phyloP scores from a whole-genome alignment of 2,329 filamentous ascomycete species.

The Alternaria triticimaculans region DNA sequence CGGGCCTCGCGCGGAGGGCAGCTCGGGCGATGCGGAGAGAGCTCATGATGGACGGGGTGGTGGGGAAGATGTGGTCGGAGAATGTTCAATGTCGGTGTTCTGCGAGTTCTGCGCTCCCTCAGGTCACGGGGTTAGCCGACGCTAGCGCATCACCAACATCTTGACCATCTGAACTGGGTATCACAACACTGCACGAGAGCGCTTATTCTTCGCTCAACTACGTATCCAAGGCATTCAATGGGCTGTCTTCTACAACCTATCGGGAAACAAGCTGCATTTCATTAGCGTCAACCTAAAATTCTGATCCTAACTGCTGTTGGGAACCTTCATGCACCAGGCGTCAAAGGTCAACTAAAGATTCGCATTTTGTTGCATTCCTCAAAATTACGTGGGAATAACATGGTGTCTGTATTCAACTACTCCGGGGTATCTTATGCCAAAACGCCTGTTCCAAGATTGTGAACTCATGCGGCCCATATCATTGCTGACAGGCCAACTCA shows the following conservation, averaged over 20 bases:
- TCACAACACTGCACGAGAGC: background rate
- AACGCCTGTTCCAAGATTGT: conserved; percentile 23
- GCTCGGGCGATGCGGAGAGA: conserved; percentile 89
- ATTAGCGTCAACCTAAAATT: background rate
- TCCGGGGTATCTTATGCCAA: conserved; percentile 40
- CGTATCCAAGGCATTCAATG: too few species aligned
- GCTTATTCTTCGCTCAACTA: background rate
- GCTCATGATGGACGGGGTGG: conserved; percentile 72
- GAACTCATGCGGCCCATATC: background rate
- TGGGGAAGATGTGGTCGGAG: conserved; percentile 38
- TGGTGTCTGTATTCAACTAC: background rate
- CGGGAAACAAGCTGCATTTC: background rate
- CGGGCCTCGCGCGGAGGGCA: conserved; percentile 80
- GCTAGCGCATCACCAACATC: background rate
- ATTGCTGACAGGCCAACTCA: background rate
- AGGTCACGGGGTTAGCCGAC: conserved; percentile 27
- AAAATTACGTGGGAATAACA: background rate
- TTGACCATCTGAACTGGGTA: background rate
- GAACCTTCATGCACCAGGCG: background rate
- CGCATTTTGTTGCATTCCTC: too few species aligned
- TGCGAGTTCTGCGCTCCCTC: conserved; percentile 28
- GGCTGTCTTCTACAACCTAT: too few species aligned
- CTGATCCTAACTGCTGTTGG: background rate
- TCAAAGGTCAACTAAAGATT: background rate
- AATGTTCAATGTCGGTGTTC: conserved; percentile 24